A percentile compares a stretch with the other conserved stretches of the same genome.
Evolutionary conservation across 768 basidiomycete species (phyloP).

Genomic region (Fomitopsis serialis): DNA sequence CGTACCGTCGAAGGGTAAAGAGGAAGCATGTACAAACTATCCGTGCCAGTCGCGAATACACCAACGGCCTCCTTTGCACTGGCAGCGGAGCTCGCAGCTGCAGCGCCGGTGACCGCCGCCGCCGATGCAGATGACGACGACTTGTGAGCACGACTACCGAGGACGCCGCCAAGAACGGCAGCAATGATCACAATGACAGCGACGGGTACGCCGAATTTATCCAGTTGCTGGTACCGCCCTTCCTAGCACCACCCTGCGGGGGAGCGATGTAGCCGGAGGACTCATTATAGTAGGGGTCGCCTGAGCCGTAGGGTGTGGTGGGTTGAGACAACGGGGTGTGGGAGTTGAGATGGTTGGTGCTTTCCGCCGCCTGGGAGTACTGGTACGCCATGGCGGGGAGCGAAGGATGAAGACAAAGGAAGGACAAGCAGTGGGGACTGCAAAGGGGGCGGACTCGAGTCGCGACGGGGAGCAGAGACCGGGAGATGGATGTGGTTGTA

Average conservation of each 20-base stretch:
- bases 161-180: conserved; percentile 72
- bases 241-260: conserved; percentile 23
- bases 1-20: conserved; percentile 86
- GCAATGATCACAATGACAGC: conserved; percentile 57
- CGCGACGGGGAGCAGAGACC: conserved; percentile 2
- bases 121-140: conserved; percentile 25
- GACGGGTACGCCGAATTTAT: conserved; percentile 71
- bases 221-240: conserved; percentile 63
- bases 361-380: conserved; percentile 16
- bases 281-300: conserved; percentile 63
- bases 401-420: conserved; percentile 13
- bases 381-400: conserved; percentile 34
- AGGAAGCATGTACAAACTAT: conserved; percentile 75
- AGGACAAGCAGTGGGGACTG: conserved; percentile 14
- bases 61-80: conserved; percentile 59
- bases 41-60: conserved; percentile 71
- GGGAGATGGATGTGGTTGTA: neutral
- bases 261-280: conserved; percentile 70
- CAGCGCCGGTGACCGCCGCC: conserved; percentile 22
- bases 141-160: conserved; percentile 57
- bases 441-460: conserved; percentile 6
- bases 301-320: conserved; percentile 46
- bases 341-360: conserved; percentile 12
- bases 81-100: conserved; percentile 49
- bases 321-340: conserved; percentile 1